Evolutionary conservation across 208 protist genomes (phyloP).

Genomic region (Leishmania mexicana): DNA sequence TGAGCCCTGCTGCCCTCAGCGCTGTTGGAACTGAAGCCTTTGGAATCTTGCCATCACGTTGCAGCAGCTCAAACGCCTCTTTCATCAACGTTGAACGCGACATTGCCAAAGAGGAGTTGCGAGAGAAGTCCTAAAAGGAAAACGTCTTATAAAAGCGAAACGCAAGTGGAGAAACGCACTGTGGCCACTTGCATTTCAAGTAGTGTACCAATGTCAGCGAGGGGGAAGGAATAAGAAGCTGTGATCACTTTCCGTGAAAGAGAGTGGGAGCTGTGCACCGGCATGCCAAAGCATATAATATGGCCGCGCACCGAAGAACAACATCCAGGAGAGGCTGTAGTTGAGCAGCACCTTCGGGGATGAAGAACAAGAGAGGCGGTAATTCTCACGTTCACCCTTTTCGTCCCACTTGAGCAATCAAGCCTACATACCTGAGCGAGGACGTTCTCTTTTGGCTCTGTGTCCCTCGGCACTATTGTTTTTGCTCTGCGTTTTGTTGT

Average conservation of each 20-base stretch:
- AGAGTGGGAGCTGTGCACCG: background rate
- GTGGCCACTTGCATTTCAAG: background rate
- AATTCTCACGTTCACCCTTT: background rate
- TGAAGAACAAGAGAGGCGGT: background rate
- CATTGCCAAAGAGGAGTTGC: constrained; percentile 32
- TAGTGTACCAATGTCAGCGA: background rate
- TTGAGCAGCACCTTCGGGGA: background rate
- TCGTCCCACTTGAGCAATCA: background rate
- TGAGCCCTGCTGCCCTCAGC: constrained; percentile 85
- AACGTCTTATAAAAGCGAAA: background rate
- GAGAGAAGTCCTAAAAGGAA: background rate
- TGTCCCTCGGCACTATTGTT: background rate
- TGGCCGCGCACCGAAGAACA: background rate
- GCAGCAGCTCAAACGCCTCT: constrained; percentile 90
- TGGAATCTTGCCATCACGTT: constrained; percentile 90
- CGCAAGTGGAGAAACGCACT: background rate
- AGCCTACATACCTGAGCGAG: background rate
- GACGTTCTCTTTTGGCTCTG: constrained; percentile 1
- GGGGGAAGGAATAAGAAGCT: background rate
- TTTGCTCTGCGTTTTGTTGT: background rate
- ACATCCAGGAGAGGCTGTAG: background rate
- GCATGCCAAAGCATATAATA: background rate
- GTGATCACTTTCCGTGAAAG: background rate
- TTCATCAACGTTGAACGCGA: constrained; percentile 77
- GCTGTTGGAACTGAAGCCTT: constrained; percentile 86